Evolutionary conservation across 345 rosid species (phyloP).

Genomic region (Raphanus sativus): DNA sequence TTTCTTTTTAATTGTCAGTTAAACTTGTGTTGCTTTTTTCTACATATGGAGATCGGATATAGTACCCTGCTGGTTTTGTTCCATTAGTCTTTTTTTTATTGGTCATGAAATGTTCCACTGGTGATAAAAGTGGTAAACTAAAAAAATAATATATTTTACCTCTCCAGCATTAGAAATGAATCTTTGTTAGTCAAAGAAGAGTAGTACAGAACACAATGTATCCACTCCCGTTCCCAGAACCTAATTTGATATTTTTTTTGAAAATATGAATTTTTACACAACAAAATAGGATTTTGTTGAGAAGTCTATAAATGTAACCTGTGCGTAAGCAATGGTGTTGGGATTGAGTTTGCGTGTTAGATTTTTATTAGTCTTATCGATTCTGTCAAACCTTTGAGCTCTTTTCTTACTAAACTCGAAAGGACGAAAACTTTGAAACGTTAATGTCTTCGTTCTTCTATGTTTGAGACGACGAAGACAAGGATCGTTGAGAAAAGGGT

Average conservation of each 20-base stretch:
- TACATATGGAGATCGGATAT: background rate
- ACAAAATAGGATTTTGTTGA: background rate
- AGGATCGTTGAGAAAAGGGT: slow-evolving; percentile 30
- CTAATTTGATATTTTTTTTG: slow-evolving; percentile 19
- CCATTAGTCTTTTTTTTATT: no score
- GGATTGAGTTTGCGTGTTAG: slow-evolving; percentile 71
- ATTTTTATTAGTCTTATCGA: slow-evolving; percentile 53
- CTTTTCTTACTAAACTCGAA: slow-evolving; percentile 68
- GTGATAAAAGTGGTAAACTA: background rate
- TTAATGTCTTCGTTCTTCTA: slow-evolving; percentile 38
- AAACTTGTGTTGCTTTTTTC: background rate
- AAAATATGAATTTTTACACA: background rate
- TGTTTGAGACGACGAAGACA: slow-evolving; percentile 46
- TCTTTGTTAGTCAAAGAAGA: slow-evolving; percentile 88
- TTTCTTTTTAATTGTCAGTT: background rate
- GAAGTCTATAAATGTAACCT: slow-evolving; percentile 41
- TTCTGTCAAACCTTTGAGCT: slow-evolving; percentile 65
- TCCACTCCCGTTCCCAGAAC: slow-evolving; percentile 97
- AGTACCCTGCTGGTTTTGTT: background rate
- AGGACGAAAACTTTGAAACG: slow-evolving; percentile 23
- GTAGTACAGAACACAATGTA: slow-evolving; percentile 85
- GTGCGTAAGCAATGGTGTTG: slow-evolving; percentile 73
- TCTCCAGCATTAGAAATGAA: slow-evolving; percentile 96
- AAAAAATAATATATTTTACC: slow-evolving; percentile 37
- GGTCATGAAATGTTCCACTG: background rate